Base-by-base conservation (phyloP, 129 eudicot species). In the Heracleum sosnowskyi region DNA sequence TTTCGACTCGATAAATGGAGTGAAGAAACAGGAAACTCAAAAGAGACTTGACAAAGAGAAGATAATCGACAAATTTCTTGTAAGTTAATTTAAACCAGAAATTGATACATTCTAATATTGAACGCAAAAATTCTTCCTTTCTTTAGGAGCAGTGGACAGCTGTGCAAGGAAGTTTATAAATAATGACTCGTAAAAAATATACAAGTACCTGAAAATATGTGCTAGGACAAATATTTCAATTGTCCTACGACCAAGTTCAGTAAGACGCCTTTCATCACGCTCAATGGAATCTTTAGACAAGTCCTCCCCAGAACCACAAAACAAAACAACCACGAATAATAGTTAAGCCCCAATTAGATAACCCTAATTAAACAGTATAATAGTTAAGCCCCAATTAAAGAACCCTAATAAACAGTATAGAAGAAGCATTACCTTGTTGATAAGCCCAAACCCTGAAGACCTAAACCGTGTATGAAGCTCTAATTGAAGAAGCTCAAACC, bases 201-300 rank as follows among this genome's bases (percentile, higher is more conserved):
- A 11, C 16, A 9, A 22, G 35, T 69, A 95, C 99, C 96, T 92
- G 91, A 90, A 95, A 24, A 95, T 88, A 78, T 95, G 97, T 18
- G 90, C 86, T 29, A 92, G 87, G 39, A 90, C 92, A 73, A 95
- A 92, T 57, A 90, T 90, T 81, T 95, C 99, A 18, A 95, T 89
- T 8, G 99, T 95, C 80, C 96, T 89, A 51, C 99, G 96, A 39
- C 99, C 99, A 69, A 95, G 79, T 81, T 95, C n/a, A n/a, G n/a
- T n/a, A n/a, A n/a, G n/a, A n/a, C n/a, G n/a, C n/a, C n/a, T n/a
- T n/a, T n/a, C n/a, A 78, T 95, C 99, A 73, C 92, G 92, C 80
- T 92, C 97, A 77, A 90, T 91, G 47, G 92, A 84, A 82, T 90
- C 99, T 86, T 88, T 95, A 83, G 86, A 83, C 83, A 87, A 85